Evolutionary conservation across 768 basidiomycete species (phyloP), one percentile per base, ranked within the genome.

Genomic region (Lentinula sp.): DNA sequence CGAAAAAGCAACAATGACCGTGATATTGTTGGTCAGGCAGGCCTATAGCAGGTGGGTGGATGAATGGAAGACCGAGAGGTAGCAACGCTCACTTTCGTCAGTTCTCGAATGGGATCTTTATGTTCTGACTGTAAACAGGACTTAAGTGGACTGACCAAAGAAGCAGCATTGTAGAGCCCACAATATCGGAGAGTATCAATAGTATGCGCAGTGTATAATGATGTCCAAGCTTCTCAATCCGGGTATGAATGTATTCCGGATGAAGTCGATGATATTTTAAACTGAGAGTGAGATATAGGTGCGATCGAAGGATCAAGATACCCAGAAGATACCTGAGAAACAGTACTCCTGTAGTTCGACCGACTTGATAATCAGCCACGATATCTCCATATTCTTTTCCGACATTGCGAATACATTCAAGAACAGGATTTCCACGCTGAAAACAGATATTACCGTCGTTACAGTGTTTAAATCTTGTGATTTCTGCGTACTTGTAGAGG

Each of bases 361-460:
- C 97, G 16, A 99, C 95, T 71, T 98, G 95, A 71, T 91, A 99
- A 73, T 99, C 97, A 23, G 89, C 86, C 16, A 89, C 80, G 62
- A 98, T 95, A 68, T 98, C 95, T 0, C 92, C 92, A 67, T 93
- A 97, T 71, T 98, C 95, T 73, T 94, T 95, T 1, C 90, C 85
- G 2, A 97, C 90, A 73, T 93, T 92, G 63, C 88, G 84, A 57
- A 98, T 89, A 65, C 81, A 82, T 68, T 92, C 86, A 18, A 98
- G 81, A n/a, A 98, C 78, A 0, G 91, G 91, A 70, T 99, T 99
- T 21, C 89, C 84, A 61, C 93, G 80, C 89, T 97, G 67, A 46
- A 8, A 23, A 49, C 45, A 50, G 40, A 54, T 21, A 35, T 46
- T 58, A 39, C 21, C 37, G 28, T n/a, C 21, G 18, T 5, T 15